Evolutionary conservation across 768 basidiomycete genomes (phyloP).

Genomic region (Trametes coccinea): DNA sequence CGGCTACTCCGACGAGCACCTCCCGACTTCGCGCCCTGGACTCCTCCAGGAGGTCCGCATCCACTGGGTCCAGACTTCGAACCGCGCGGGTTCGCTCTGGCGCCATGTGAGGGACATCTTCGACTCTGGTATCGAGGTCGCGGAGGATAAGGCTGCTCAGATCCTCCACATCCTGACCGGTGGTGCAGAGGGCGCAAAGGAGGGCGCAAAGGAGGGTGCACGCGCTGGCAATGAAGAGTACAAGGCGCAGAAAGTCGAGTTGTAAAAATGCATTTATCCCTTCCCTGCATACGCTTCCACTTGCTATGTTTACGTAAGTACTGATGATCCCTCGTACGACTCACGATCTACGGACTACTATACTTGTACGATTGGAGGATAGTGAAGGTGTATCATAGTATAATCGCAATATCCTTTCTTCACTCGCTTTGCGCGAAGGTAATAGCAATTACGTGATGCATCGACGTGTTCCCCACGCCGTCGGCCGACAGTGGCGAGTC

Average conservation of each 20-base stretch:
- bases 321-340: not conserved
- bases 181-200: constrained; percentile 32
- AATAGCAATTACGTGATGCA: no score
- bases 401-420: not conserved
- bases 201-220: constrained; percentile 29
- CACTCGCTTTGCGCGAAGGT: no score
- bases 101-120: constrained; percentile 65
- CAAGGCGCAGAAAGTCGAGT: constrained; percentile 19
- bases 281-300: not conserved
- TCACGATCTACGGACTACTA: not conserved
- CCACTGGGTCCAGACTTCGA: constrained; percentile 71
- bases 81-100: constrained; percentile 57
- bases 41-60: constrained; percentile 83
- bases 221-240: constrained; percentile 31
- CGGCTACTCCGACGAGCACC: constrained; percentile 67
- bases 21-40: constrained; percentile 68
- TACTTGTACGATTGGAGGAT: constrained; percentile 8
- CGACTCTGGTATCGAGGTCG: constrained; percentile 64
- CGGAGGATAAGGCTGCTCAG: constrained; percentile 71
- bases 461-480: no score
- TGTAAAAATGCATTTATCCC: not conserved
- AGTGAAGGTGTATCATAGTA: not conserved
- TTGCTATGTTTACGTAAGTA: not conserved
- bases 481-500: no score
- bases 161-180: constrained; percentile 46